Evolutionary conservation across 2,329 filamentous ascomycete species (phyloP), one percentile per base, ranked within the genome.

Genomic region (Colletotrichum brevisporum): DNA sequence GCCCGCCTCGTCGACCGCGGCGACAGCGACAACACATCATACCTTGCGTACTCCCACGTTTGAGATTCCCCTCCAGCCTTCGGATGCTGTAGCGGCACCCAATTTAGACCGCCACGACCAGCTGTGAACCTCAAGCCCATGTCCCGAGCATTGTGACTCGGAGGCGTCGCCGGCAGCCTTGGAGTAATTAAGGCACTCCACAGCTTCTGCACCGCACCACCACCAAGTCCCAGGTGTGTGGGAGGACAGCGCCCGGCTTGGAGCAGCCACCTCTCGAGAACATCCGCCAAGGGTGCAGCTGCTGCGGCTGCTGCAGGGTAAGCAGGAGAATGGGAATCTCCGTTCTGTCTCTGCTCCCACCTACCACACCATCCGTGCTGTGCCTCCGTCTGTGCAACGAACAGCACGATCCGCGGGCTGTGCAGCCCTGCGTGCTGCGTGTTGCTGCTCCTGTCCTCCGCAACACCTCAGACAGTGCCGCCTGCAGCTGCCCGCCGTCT

Each of bases 1-100:
- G 21, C 58, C 51, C 36, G 48, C 47, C 21, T 54, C 41, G 58
- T 45, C 24, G 43, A 45, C 58, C 50, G 24, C 26, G 58, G 45
- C 24, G 45, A 63, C 43, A 39, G 21, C 60, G 26, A 68, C 53
- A 64, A 54, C 65, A 58, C 53, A 64, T 58, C 65, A 58, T 68
- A 18, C 36, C 48, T 58, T 64, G 41, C 60, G 65, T 58, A 64
- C 65, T 47, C 54, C 39, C 27, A 21, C 21, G 60, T 68, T 68
- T 68, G 39, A 64, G 41, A 53, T 24, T 10, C 15, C 26, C 21
- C n/a, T 6, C 26, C 60, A 47, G n/a, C 48, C 53, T 62, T 67
- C 58, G 39, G 63, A 62, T 55, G 65, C 65, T 53, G 65, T 31
- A 15, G 50, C 60, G 60, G 60, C 47, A 57, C 65, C 60, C 53